Evolutionary conservation across 305 asterid genomes (phyloP).

Genomic region (Solanum hybrid): DNA sequence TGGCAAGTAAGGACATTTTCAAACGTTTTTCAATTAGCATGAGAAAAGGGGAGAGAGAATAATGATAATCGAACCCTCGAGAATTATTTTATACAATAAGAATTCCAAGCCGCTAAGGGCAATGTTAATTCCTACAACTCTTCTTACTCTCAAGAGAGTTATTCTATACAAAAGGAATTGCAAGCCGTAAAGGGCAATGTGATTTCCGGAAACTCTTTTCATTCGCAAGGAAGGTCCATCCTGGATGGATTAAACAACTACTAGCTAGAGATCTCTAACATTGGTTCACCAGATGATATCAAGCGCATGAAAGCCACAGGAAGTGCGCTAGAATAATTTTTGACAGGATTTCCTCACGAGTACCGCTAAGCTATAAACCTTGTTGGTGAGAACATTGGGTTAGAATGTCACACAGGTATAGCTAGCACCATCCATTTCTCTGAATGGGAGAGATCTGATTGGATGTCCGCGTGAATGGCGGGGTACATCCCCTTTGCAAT

Average conservation of each 20-base stretch:
- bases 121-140: not conserved
- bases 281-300: not conserved
- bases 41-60: not conserved
- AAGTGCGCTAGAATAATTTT: not conserved
- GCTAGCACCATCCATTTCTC: not conserved
- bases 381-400: not conserved
- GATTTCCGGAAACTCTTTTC: not conserved
- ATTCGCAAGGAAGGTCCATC: not conserved
- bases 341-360: not conserved
- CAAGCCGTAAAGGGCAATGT: not conserved
- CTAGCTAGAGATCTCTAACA: not conserved
- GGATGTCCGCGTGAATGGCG: not conserved
- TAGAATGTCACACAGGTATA: not conserved
- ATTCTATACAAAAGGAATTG: not conserved
- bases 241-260: not conserved
- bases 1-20: not conserved
- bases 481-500: slow-evolving; percentile 1
- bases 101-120: not conserved
- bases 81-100: not conserved
- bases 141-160: not conserved
- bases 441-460: not conserved
- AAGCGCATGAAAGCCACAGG: not conserved
- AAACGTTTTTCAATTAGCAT: not conserved
- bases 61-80: not conserved
- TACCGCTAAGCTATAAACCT: not conserved